A percentile compares a stretch with the other conserved stretches of the same genome.
Conservation (phyloP, 2,329 filamentous ascomycete genomes). For the Hypoxylon sp. region DNA sequence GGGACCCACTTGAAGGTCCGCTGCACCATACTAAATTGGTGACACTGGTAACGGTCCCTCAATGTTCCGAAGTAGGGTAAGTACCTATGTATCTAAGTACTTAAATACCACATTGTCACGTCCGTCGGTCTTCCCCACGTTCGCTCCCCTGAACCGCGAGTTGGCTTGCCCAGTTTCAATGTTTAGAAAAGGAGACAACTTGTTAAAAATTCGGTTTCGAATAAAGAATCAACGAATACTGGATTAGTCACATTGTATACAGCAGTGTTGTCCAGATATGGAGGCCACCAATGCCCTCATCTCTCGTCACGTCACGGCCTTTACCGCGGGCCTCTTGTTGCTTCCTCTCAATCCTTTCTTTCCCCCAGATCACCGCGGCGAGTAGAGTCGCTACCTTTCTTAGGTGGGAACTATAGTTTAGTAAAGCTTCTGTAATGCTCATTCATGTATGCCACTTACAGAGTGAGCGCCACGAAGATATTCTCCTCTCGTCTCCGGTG, state of each 20-base stretch:
- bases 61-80: constrained; percentile 9
- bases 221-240: neutral
- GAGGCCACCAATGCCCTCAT: neutral
- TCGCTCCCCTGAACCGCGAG: neutral
- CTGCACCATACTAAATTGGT: too few relatives aligned
- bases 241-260: neutral
- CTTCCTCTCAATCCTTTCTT: neutral
- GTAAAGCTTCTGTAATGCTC: neutral
- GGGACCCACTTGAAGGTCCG: too few relatives aligned
- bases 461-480: too few relatives aligned
- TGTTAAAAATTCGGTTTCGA: neutral
- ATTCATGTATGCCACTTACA: neutral
- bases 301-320: neutral
- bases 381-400: neutral
- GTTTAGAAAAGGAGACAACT: neutral
- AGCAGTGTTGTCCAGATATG: neutral
- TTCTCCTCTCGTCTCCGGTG: too few relatives aligned
- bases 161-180: neutral
- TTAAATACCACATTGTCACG: neutral
- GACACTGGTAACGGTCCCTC: constrained; percentile 17
- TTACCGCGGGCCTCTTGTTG: neutral
- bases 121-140: constrained; percentile 2
- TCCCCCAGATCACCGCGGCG: neutral
- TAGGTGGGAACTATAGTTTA: neutral
- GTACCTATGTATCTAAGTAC: neutral